phyloP scores from a whole-genome alignment of 768 basidiomycete genomes.

The Mycena vitilis region DNA sequence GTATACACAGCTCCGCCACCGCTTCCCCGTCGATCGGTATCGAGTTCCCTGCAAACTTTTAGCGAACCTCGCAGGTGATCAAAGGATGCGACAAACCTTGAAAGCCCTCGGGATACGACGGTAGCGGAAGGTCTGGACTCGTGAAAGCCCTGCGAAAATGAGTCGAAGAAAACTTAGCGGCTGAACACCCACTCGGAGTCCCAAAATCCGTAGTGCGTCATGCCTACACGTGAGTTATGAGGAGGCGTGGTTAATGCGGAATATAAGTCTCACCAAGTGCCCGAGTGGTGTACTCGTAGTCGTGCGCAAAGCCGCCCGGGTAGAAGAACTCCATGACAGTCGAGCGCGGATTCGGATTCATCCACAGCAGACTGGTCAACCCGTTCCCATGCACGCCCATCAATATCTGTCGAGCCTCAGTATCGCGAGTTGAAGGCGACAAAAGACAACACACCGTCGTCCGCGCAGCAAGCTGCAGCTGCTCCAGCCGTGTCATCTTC shows the following conservation, averaged over 20 bases:
- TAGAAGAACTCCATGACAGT: slow-evolving; percentile 96
- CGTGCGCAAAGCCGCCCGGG: slow-evolving; percentile 85
- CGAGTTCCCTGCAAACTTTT: slow-evolving; percentile 58
- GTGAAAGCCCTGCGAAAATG: slow-evolving; percentile 70
- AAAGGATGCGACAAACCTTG: slow-evolving; percentile 49
- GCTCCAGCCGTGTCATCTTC: slow-evolving; percentile 83
- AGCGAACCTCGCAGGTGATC: neutral
- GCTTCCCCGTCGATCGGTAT: slow-evolving; percentile 84
- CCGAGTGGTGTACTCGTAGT: slow-evolving; percentile 86
- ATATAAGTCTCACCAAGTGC: slow-evolving; percentile 63
- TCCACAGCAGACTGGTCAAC: slow-evolving; percentile 90
- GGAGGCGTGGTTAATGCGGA: neutral
- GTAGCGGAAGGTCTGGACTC: slow-evolving; percentile 73
- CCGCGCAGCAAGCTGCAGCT: slow-evolving; percentile 81
- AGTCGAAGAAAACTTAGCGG: neutral
- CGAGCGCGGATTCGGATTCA: slow-evolving; percentile 83
- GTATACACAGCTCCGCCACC: slow-evolving; percentile 71
- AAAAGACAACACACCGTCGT: slow-evolving; percentile 74
- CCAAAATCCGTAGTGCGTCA: slow-evolving; percentile 85
- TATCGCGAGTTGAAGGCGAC: neutral
- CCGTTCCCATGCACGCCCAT: slow-evolving; percentile 97
- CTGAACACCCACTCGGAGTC: slow-evolving; percentile 58
- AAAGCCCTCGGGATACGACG: slow-evolving; percentile 88
- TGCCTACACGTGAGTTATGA: slow-evolving; percentile 38
- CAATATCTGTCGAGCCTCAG: slow-evolving; percentile 73